Base-by-base conservation (phyloP, 2,329 filamentous ascomycete species). In the Akanthomyces lecanii region DNA sequence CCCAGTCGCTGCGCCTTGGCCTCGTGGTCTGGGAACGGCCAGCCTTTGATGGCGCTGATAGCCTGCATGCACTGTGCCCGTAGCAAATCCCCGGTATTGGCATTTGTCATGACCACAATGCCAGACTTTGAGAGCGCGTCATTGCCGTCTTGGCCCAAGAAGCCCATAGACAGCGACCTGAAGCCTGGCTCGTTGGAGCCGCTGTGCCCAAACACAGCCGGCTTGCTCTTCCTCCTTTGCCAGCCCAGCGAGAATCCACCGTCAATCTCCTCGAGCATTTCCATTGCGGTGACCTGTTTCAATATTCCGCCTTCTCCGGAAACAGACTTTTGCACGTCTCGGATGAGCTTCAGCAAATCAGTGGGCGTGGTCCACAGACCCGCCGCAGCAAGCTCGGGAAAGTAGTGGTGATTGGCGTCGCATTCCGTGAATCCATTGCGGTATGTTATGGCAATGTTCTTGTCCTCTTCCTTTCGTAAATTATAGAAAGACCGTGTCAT, bases 81-180 rank as follows among this genome's bases (percentile, higher is more conserved):
- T 1, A 64, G 58, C 10, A 53, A 40, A 25, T 54, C 42, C 18
- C 66, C 64, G 1, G 63, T 55, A 14, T 28, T 44, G 0, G 67
- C 66, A 59, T 70, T 69, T 1, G 67, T 68, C 68, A 69, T 69
- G 40, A 67, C 56, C n/a, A 65, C 65, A 1, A 68, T 60, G 5
- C 67, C 68, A 3, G 64, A 69, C 33, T 64, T 64, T 3, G 33
- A 52, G 12, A 66, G 66, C 10, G 65, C 55, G 3, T 61, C 52
- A 1, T 45, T 23, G 1, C 14, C n/a, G 21, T 56, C 50, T 2
- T 60, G 23, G 1, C 58, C 23, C 2, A 64, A 65, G 11, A 65
- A 69, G 0, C 68, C 68, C 4, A 62, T 52, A 5, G 65, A 59
- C n/a, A 61, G 53, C 25, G 67, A 68, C n/a, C 67, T 38, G 51